phyloP scores from a whole-genome alignment of 257 asterid genomes.

The Scutellaria minor region DNA sequence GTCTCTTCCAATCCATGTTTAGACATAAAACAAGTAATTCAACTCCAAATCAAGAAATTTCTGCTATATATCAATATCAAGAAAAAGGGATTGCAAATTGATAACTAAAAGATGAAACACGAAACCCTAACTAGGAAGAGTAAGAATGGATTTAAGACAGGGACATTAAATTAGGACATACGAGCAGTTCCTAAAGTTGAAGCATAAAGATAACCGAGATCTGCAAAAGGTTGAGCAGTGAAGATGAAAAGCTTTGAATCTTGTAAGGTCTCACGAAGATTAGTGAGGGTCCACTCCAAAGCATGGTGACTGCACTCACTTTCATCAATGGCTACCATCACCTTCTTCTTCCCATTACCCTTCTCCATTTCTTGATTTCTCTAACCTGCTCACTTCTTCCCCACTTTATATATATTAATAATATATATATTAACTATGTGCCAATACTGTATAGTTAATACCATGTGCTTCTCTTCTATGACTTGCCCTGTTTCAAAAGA shows the following conservation, averaged over 20 bases:
- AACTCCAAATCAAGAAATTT: too few species aligned
- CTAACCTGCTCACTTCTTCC: not conserved
- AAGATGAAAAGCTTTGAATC: conserved; percentile 50
- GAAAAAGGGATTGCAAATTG: too few species aligned
- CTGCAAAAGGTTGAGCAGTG: conserved; percentile 54
- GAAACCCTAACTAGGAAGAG: too few species aligned
- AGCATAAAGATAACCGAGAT: conserved; percentile 50
- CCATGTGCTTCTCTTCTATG: not conserved
- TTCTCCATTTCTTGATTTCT: conserved; percentile 26
- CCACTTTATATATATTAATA: too few species aligned
- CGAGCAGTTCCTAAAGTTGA: conserved; percentile 62
- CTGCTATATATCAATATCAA: too few species aligned
- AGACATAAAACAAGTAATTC: too few species aligned
- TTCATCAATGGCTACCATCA: conserved; percentile 77
- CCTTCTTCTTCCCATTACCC: conserved; percentile 48
- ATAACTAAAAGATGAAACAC: too few species aligned
- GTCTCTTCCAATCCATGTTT: too few species aligned
- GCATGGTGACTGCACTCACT: conserved; percentile 66
- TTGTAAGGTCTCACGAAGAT: conserved; percentile 40
- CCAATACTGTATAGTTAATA: not conserved
- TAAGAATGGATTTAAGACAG: not conserved
- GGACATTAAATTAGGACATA: conserved; percentile 34
- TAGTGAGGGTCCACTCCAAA: conserved; percentile 57
- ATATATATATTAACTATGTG: too few species aligned
- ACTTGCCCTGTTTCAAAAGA: too few species aligned